Conservation (phyloP, 2,329 filamentous ascomycete species). For the Scedosporium apiospermum region DNA sequence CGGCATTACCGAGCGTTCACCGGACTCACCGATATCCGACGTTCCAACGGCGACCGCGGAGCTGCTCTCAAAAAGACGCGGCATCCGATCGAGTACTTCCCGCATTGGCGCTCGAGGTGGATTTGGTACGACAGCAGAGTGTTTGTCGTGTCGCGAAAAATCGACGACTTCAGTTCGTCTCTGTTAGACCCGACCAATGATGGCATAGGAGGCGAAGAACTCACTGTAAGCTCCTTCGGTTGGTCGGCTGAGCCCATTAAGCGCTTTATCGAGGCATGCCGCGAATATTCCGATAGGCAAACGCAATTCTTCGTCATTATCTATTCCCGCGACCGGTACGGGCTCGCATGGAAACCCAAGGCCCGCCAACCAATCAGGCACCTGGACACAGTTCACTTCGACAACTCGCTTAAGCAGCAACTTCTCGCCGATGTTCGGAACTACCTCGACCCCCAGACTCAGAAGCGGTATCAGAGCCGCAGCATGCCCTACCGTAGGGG, state of each 20-base stretch:
- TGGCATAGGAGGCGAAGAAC: slow-evolving; percentile 34
- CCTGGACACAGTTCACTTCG: slow-evolving; percentile 56
- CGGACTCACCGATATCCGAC: slow-evolving; percentile 28
- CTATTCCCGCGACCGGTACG: slow-evolving; percentile 34
- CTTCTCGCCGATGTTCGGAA: slow-evolving; percentile 52
- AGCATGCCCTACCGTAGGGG: slow-evolving; percentile 81
- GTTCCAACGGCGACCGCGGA: slow-evolving; percentile 23
- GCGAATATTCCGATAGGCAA: slow-evolving; percentile 36
- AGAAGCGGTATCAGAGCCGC: slow-evolving; percentile 73
- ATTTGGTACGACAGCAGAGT: slow-evolving; percentile 39
- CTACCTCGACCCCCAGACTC: slow-evolving; percentile 52
- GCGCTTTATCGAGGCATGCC: slow-evolving; percentile 32
- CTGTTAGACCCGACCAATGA: slow-evolving; percentile 32
- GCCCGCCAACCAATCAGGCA: slow-evolving; percentile 43
- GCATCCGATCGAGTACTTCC: slow-evolving; percentile 31
- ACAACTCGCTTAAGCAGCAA: slow-evolving; percentile 48
- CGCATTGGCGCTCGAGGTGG: slow-evolving; percentile 34
- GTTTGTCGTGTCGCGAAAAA: slow-evolving; percentile 33
- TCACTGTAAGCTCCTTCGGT: slow-evolving; percentile 39
- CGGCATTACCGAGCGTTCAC: slow-evolving; percentile 32
- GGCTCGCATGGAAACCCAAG: slow-evolving; percentile 38
- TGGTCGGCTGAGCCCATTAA: slow-evolving; percentile 40
- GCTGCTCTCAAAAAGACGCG: slow-evolving; percentile 30
- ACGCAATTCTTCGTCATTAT: slow-evolving; percentile 41
- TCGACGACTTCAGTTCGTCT: slow-evolving; percentile 24